Conservation (phyloP, 495 filamentous ascomycete genomes). For the Neurospora sp. region DNA sequence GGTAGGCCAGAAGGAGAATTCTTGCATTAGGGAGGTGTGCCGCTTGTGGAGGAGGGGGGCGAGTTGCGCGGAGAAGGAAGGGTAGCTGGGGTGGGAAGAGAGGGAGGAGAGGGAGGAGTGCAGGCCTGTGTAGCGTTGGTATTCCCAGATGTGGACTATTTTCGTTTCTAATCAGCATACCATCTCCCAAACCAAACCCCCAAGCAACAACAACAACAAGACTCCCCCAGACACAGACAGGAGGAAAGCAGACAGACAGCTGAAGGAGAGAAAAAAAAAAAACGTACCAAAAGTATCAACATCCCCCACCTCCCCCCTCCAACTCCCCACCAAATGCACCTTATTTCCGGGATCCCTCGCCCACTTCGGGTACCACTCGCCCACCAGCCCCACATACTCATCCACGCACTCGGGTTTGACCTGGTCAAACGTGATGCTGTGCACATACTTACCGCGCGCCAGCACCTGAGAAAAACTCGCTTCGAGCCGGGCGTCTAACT, state of each 20-base stretch:
- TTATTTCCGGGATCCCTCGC: constrained; percentile 73
- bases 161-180: no score
- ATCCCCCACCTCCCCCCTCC: constrained; percentile 96
- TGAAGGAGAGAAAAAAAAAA: no score
- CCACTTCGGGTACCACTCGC: constrained; percentile 83
- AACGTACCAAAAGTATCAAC: constrained; percentile 78
- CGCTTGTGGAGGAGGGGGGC: constrained; percentile 73
- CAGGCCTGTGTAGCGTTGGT: constrained; percentile 93
- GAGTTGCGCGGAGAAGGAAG: constrained; percentile 74
- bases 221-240: no score
- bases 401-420: constrained; percentile 93
- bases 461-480: constrained; percentile 87
- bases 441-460: constrained; percentile 94
- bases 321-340: constrained; percentile 94
- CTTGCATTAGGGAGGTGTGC: constrained; percentile 90
- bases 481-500: constrained; percentile 90
- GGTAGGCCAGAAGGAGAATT: constrained; percentile 99
- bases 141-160: constrained; percentile 97
- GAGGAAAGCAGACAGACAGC: no score
- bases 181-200: no score
- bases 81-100: constrained; percentile 65
- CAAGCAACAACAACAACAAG: no score
- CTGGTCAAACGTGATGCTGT: constrained; percentile 93
- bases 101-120: constrained; percentile 83
- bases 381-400: constrained; percentile 88